These are phyloP conservation scores for Pueraria montana DNA, from an alignment of 306 rosid genomes.

Conservation along the genomic window DNA sequence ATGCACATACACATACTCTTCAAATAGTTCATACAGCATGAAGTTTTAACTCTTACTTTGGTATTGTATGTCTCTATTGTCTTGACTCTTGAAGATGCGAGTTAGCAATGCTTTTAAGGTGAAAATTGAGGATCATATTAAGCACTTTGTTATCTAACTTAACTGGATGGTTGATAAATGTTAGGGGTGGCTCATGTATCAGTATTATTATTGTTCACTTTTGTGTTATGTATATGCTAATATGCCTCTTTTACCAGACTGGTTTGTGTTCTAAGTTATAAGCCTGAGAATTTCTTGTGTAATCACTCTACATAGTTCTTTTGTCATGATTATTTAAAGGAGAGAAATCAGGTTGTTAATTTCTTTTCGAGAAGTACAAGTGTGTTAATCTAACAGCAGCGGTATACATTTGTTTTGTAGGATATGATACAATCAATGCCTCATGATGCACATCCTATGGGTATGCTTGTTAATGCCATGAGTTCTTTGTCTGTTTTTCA, in stretches of 20 bases:
- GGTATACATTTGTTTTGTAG: constrained; percentile 55
- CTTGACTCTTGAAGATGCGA: not conserved
- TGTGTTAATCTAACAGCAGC: constrained; percentile 35
- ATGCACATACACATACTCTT: not conserved
- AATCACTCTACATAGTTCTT: not conserved
- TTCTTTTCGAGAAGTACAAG: not conserved
- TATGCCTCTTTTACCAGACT: not conserved
- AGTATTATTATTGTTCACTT: not conserved
- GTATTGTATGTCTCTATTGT: not conserved
- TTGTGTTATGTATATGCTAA: constrained; percentile 7
- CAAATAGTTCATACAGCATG: not conserved
- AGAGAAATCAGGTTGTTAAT: constrained; percentile 4
- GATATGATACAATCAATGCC: constrained; percentile 92
- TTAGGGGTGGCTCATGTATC: constrained; percentile 18
- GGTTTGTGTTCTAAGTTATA: constrained; percentile 18
- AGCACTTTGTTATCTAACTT: constrained; percentile 1
- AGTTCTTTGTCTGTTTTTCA: constrained; percentile 90
- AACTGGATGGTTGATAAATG: not conserved
- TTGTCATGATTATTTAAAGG: not conserved
- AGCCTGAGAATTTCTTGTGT: not conserved
- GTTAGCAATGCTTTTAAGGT: not conserved
- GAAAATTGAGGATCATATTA: constrained; percentile 1
- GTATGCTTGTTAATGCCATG: constrained; percentile 86
- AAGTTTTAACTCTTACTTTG: not conserved
- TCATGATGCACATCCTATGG: constrained; percentile 99